Evolutionary conservation across 352 stramenopile genomes (phyloP).

Genomic region (Globisporangium barbulae): DNA sequence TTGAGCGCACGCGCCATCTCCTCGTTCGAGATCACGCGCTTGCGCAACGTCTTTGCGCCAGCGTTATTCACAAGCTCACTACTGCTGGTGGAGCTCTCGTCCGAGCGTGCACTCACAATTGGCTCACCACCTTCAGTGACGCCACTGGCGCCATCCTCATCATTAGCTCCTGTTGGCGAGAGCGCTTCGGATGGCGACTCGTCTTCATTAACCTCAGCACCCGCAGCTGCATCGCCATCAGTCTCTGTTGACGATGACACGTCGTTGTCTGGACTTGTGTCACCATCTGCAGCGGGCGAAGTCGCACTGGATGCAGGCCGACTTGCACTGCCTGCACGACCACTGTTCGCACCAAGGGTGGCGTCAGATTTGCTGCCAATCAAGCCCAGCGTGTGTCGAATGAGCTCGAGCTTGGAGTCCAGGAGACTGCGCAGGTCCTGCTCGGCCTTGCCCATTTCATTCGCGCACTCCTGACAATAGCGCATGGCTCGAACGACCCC

Average conservation of each 20-base stretch:
- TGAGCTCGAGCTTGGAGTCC: conserved; percentile 58
- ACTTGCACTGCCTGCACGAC: neutral
- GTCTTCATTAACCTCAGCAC: neutral
- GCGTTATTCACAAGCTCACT: neutral
- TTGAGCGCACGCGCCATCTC: conserved; percentile 46
- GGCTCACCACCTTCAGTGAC: neutral
- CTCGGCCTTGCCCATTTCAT: conserved; percentile 66
- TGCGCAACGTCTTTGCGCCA: neutral
- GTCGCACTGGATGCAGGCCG: conserved; percentile 7
- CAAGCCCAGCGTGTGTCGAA: conserved; percentile 41
- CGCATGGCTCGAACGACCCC: conserved; percentile 27
- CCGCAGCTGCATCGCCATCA: neutral
- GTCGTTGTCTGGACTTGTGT: neutral
- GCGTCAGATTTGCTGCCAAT: conserved; percentile 16
- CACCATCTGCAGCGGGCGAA: neutral
- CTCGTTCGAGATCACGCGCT: conserved; percentile 29
- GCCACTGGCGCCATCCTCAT: neutral
- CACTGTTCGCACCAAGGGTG: neutral
- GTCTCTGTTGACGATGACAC: neutral
- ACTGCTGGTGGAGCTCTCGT: neutral
- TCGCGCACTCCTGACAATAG: conserved; percentile 75
- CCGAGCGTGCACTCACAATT: neutral
- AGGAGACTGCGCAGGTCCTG: conserved; percentile 60
- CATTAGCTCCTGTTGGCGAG: neutral
- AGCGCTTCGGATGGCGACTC: neutral